Evolutionary conservation across 2,329 filamentous ascomycete species (phyloP), one percentile per base, ranked within the genome.

Genomic region (Curvularia verruculosa): DNA sequence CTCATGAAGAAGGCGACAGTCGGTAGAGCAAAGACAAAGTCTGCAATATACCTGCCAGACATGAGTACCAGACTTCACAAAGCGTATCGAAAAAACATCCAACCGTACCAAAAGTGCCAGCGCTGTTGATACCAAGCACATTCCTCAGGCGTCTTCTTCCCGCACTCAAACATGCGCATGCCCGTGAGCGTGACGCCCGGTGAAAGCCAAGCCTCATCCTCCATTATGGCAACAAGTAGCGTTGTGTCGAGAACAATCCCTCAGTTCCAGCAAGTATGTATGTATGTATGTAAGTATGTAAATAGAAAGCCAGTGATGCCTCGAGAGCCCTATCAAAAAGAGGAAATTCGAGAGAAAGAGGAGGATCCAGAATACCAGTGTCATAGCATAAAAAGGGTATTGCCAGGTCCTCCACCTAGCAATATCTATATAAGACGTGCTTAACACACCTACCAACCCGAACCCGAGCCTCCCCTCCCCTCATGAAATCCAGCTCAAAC

Each of bases 1-100:
- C 76, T 75, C 61, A 82, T 74, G 68, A 85, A 81, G 60, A 86
- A 83, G 43, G 82, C 83, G 3, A 85, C 71, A 0, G 83, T 85
- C 6, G 78, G 78, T 3, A 85, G 68, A 0, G 80, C 81, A 60
- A 81, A 86, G 34, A 81, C 78, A 59, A 82, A 79, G 63, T 86
- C 84, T 21, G 83, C 80, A 53, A 83, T 70, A 60, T 84, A 84
- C 82, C 82, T 50, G 7, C 12, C 2, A 7, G 10, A 24, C 9
- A 18, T 49, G 10, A 49, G 15, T 13, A 37, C 3, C 18, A 21
- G 5, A 40, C 18, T 3, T 9, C 1, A 1, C 13, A 37, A 19
- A 13, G 1, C 2, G 9, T 8, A 36, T n/a, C 5, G 46, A 26
- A 39, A 2, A 8, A 21, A n/a, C n/a, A 5, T 5, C 6, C 6